These are phyloP conservation scores for Omphalotus olearius DNA, from an alignment of 1,284 basidiomycete species.

Conservation along the genomic window DNA sequence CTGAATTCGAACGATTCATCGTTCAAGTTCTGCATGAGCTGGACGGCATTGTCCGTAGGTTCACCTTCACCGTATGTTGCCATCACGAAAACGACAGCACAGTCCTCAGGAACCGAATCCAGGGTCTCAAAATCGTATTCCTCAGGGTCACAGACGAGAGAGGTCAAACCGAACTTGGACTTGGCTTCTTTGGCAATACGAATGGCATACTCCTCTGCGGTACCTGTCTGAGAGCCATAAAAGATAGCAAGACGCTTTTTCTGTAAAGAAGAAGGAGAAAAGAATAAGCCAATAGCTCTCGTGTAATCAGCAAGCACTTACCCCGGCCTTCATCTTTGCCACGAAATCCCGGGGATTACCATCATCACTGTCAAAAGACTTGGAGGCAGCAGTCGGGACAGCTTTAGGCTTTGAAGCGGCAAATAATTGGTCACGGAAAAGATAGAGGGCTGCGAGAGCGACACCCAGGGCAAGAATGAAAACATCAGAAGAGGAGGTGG, in stretches of 20 bases:
- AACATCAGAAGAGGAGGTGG: constrained; percentile 56
- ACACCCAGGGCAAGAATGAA: constrained; percentile 67
- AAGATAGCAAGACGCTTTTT: constrained; percentile 95
- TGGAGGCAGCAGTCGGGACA: constrained; percentile 38
- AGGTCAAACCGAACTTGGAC: constrained; percentile 88
- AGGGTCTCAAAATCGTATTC: constrained; percentile 98
- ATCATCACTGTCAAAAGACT: constrained; percentile 49
- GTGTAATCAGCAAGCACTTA: constrained; percentile 38
- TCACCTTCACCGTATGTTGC: constrained; percentile 99
- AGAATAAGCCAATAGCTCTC: not conserved
- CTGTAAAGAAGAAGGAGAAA: constrained; percentile 34
- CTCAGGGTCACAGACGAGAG: constrained; percentile 92
- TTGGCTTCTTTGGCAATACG: constrained; percentile 93
- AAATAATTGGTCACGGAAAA: constrained; percentile 77
- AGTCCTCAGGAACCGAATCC: constrained; percentile 85
- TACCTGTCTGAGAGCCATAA: constrained; percentile 95
- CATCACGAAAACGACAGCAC: constrained; percentile 90
- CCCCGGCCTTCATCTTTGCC: constrained; percentile 84
- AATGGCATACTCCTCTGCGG: constrained; percentile 94
- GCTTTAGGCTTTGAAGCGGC: constrained; percentile 55
- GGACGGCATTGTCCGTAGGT: constrained; percentile 97
- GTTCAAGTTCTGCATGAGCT: constrained; percentile 88
- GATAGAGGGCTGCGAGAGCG: constrained; percentile 67
- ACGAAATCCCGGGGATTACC: constrained; percentile 88
- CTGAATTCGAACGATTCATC: constrained; percentile 87